A percentile compares a stretch with the other conserved stretches of the same genome.
phyloP scores from a whole-genome alignment of 139 green algal species.

The Picochlorum sp. region DNA sequence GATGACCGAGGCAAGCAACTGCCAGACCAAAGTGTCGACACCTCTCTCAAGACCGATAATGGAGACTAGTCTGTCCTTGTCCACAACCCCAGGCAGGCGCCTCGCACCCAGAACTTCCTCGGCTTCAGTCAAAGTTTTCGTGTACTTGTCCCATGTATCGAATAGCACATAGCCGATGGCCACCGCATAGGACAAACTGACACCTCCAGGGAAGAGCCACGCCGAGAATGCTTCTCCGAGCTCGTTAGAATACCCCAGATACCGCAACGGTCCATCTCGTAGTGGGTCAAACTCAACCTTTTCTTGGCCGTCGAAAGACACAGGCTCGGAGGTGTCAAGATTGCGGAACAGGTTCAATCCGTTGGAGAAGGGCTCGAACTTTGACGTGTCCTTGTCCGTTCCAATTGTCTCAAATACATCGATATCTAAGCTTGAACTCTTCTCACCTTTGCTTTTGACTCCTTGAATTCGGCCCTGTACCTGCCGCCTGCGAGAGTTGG shows the following conservation, averaged over 20 bases:
- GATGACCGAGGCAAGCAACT: conserved; percentile 56
- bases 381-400: conserved; percentile 2
- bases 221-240: conserved; percentile 64
- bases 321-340: conserved; percentile 26
- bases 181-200: conserved; percentile 56
- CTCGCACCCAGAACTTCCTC: not conserved
- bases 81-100: conserved; percentile 5
- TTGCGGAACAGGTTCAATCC: not conserved
- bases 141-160: conserved; percentile 65
- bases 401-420: conserved; percentile 13
- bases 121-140: conserved; percentile 36
- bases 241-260: conserved; percentile 72
- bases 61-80: conserved; percentile 22
- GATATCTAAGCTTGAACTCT: not conserved
- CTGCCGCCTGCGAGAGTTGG: too few relatives aligned
- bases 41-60: conserved; percentile 44
- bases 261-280: conserved; percentile 56
- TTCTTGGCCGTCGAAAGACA: conserved; percentile 27
- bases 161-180: conserved; percentile 64
- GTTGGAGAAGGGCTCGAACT: conserved; percentile 8
- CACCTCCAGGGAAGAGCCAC: conserved; percentile 54
- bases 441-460: not conserved
- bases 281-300: conserved; percentile 58
- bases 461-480: too few relatives aligned
- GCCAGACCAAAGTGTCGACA: conserved; percentile 65